Conservation (phyloP, 1,139 yeast species). For the Taphrina wiesneri region DNA sequence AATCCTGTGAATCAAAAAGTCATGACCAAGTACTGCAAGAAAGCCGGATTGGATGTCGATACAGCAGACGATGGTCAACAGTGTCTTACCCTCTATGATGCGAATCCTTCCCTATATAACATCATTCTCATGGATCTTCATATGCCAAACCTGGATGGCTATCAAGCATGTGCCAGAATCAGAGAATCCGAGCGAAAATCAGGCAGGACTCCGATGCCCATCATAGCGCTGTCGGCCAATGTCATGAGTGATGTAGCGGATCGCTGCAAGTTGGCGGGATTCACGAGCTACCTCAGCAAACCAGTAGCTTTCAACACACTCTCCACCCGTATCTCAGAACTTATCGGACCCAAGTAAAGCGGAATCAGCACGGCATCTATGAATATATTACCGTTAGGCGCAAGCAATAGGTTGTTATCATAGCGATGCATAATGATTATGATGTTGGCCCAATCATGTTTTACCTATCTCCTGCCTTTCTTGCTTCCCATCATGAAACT, state of each 20-base stretch:
- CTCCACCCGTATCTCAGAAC: constrained; percentile 13
- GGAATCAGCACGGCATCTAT: not conserved
- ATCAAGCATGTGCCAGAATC: constrained; percentile 34
- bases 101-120: constrained; percentile 54
- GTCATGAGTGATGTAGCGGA: constrained; percentile 88
- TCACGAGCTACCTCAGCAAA: constrained; percentile 86
- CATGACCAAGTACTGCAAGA: constrained; percentile 77
- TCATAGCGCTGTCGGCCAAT: constrained; percentile 91
- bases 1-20: constrained; percentile 90
- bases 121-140: constrained; percentile 45
- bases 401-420: not conserved
- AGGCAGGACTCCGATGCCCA: constrained; percentile 42
- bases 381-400: not conserved
- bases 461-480: too few species aligned
- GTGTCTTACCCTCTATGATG: constrained; percentile 60
- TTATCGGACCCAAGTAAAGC: not conserved
- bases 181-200: constrained; percentile 58
- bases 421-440: not conserved
- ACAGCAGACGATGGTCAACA: constrained; percentile 86
- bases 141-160: constrained; percentile 37
- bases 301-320: constrained; percentile 50
- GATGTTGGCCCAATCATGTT: not conserved
- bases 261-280: constrained; percentile 80
- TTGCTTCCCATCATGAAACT: not conserved
- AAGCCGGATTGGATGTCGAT: constrained; percentile 69